Percentiles rank a stretch among this genome's conserved stretches.
Evolutionary conservation across 1,284 basidiomycete genomes (phyloP).

Genomic region (Sporisorium exsertum): DNA sequence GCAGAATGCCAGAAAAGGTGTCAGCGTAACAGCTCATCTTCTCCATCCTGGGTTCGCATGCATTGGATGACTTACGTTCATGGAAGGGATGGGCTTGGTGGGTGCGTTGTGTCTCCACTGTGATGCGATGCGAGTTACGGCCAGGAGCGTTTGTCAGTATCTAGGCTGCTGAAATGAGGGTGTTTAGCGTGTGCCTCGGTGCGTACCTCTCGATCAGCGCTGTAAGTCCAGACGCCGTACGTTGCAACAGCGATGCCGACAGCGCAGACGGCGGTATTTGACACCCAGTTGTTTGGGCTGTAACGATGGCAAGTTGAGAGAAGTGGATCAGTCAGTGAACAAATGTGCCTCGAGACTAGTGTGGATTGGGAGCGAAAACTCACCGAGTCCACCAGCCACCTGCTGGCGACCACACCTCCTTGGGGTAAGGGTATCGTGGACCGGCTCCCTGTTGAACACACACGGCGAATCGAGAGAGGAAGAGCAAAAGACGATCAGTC

Average conservation of each 20-base stretch:
- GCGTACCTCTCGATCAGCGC: slow-evolving; percentile 73
- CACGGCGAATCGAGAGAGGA: background rate
- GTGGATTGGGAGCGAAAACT: background rate
- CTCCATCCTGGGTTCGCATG: background rate
- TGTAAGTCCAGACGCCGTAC: slow-evolving; percentile 72
- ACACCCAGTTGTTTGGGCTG: slow-evolving; percentile 73
- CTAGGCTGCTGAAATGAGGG: background rate
- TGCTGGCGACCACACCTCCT: slow-evolving; percentile 74
- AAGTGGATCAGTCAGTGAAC: background rate
- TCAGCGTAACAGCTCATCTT: slow-evolving; percentile 1
- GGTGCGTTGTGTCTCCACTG: slow-evolving; percentile 67
- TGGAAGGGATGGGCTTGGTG: slow-evolving; percentile 62
- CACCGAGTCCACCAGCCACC: slow-evolving; percentile 74
- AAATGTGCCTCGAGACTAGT: background rate
- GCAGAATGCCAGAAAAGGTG: background rate
- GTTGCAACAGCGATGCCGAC: slow-evolving; percentile 71
- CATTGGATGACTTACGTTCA: slow-evolving; percentile 48
- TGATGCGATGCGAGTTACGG: background rate
- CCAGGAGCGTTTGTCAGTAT: slow-evolving; percentile 1
- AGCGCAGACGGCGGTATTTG: slow-evolving; percentile 72
- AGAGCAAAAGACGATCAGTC: background rate
- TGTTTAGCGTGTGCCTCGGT: background rate
- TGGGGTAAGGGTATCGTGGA: slow-evolving; percentile 74
- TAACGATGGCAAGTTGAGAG: background rate
- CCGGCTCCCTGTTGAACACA: slow-evolving; percentile 64